Conservation (phyloP, 768 basidiomycete genomes). For the Coprinopsis marcescibilis region DNA sequence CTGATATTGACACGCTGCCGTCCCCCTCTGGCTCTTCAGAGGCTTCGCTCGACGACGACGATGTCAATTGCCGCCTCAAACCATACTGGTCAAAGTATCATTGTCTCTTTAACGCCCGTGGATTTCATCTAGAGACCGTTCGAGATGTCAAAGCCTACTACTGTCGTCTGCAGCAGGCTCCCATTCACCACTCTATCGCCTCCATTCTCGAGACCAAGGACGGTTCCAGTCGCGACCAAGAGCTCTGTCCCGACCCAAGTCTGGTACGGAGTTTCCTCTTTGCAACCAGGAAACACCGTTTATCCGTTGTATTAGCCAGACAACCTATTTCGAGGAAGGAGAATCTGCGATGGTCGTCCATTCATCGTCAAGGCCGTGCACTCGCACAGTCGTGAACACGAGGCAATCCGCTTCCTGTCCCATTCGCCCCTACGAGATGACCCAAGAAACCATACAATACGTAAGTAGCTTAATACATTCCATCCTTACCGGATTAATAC, state of each 20-base stretch:
- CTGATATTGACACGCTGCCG: slow-evolving; percentile 22
- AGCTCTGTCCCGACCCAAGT: slow-evolving; percentile 66
- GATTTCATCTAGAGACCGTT: slow-evolving; percentile 63
- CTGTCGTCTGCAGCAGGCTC: slow-evolving; percentile 17
- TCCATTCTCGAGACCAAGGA: slow-evolving; percentile 8
- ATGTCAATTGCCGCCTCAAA: slow-evolving; percentile 50
- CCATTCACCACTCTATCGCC: slow-evolving; percentile 13
- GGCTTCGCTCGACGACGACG: slow-evolving; percentile 53
- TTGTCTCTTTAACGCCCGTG: slow-evolving; percentile 38
- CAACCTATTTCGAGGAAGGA: slow-evolving; percentile 64
- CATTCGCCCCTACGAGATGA: slow-evolving; percentile 46
- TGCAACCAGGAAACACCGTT: slow-evolving; percentile 9
- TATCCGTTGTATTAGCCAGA: slow-evolving; percentile 45
- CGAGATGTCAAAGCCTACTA: slow-evolving; percentile 62
- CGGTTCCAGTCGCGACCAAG: slow-evolving; percentile 35
- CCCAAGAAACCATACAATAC: slow-evolving; percentile 73
- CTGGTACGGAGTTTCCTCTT: slow-evolving; percentile 40
- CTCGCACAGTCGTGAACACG: slow-evolving; percentile 54
- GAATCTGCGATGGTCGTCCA: slow-evolving; percentile 42
- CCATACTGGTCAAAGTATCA: slow-evolving; percentile 62
- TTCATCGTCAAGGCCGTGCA: slow-evolving; percentile 69
- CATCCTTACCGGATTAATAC: neutral
- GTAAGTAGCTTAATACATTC: slow-evolving; percentile 34
- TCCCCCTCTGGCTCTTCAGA: slow-evolving; percentile 37
- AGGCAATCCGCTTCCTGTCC: slow-evolving; percentile 51